These are phyloP conservation scores for Colletotrichum cereale DNA, from an alignment of 2,329 filamentous ascomycete species.

Conservation along the genomic window DNA sequence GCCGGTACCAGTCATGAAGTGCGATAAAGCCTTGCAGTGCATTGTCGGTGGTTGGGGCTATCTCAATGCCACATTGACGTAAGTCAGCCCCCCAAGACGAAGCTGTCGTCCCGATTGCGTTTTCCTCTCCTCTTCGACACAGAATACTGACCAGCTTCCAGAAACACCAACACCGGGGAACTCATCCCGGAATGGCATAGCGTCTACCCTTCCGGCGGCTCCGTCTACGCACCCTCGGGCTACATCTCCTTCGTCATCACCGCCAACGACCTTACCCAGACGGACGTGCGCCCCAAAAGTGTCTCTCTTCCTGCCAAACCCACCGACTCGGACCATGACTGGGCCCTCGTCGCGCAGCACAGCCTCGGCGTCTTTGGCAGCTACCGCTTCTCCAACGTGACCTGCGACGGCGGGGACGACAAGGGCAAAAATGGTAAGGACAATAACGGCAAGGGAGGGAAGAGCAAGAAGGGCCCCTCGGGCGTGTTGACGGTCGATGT, in stretches of 20 bases:
- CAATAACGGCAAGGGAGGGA: neutral
- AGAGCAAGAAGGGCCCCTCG: constrained; percentile 6
- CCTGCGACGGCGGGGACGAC: neutral
- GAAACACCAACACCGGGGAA: constrained; percentile 3
- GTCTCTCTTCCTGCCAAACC: constrained; percentile 13
- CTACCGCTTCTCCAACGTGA: constrained; percentile 18
- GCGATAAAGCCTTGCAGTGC: constrained; percentile 17
- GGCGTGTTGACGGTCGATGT: constrained; percentile 19
- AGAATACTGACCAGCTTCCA: neutral
- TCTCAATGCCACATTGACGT: constrained; percentile 27
- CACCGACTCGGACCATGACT: constrained; percentile 7
- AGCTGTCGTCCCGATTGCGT: neutral
- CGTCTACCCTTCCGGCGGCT: constrained; percentile 23
- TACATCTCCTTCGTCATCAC: constrained; percentile 28
- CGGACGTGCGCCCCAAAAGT: constrained; percentile 18
- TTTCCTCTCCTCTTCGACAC: neutral
- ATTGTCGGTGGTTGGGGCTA: constrained; percentile 22
- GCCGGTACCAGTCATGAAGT: constrained; percentile 21
- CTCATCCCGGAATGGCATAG: constrained; percentile 32
- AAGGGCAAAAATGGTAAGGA: neutral
- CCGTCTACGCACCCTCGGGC: constrained; percentile 13
- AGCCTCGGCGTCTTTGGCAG: constrained; percentile 16
- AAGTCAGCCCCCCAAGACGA: neutral
- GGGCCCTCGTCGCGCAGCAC: constrained; percentile 30
- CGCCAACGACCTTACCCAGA: constrained; percentile 25